Base-by-base conservation (phyloP, 495 filamentous ascomycete species). In the Neurospora sp. region DNA sequence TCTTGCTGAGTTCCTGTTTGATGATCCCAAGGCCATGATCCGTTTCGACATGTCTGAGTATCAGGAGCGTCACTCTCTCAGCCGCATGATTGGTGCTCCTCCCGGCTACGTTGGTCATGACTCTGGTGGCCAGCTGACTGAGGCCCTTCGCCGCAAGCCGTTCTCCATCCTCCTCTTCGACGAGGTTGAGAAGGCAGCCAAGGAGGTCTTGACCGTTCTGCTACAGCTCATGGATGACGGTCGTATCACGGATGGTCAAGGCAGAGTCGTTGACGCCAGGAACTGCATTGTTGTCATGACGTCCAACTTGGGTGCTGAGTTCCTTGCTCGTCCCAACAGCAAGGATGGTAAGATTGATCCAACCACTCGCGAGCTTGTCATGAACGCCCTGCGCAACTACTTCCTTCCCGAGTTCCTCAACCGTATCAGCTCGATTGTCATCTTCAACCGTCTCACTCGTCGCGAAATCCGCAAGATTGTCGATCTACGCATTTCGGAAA, bases 251-350 rank as follows among this genome's bases (percentile, higher is more conserved):
- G 96, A 99, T 77, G 96, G 96, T 69, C 96, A 98, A 85, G 96
- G 96, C 76, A 88, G 96, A 74, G 85, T 97, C 70, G 90, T 99
- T 74, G 96, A 99, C 79, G 96, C 94, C 42, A 92, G 89, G 80
- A 99, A 99, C 86, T 98, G 94, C 81, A 98, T 99, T 76, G 95
- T 99, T 59, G 95, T 99, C 83, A 96, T 99, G 93, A 99, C 96
- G 38, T 97, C 93, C 78, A 99, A 99, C 83, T 82, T 99, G 20
- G 96, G 96, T 71, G 96, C 96, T 59, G 95, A 98, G 79, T 96
- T 89, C 83, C 92, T 99, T n/a, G 84, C 93, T 72, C 91, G 93
- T 5, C 89, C 91, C 20, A 90, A 88, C 66, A 87, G 87, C 70
- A 87, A 88, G 54, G 93, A 97, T 77, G 96, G 96, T 73, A 89